phyloP scores from a whole-genome alignment of 306 rosid genomes.

The Casuarina cunninghamiana region DNA sequence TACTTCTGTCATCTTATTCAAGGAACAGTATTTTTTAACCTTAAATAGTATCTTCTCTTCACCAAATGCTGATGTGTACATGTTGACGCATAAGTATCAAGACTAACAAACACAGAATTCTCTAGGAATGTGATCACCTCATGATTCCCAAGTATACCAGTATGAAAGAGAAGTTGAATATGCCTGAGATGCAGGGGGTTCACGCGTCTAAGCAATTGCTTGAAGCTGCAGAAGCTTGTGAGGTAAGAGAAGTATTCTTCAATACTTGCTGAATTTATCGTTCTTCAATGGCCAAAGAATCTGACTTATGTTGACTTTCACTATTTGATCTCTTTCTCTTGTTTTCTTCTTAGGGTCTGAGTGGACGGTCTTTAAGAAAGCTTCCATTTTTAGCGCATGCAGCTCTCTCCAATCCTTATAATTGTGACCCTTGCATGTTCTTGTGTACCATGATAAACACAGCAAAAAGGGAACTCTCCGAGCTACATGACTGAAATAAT shows the following conservation, averaged over 20 bases:
- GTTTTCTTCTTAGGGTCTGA: constrained; percentile 61
- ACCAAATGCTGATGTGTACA: background rate
- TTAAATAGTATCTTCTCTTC: background rate
- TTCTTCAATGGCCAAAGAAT: constrained; percentile 5
- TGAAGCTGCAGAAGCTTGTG: constrained; percentile 87
- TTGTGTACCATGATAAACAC: constrained; percentile 73
- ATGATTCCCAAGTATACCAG: constrained; percentile 58
- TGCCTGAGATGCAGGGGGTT: constrained; percentile 40
- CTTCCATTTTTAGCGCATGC: constrained; percentile 92
- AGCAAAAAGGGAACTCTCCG: constrained; percentile 31
- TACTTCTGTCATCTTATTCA: constrained; percentile 22
- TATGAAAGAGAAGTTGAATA: constrained; percentile 57
- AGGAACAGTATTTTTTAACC: constrained; percentile 10
- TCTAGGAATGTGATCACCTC: constrained; percentile 50
- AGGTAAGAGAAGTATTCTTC: constrained; percentile 50
- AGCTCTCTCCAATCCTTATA: constrained; percentile 61
- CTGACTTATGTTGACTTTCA: background rate
- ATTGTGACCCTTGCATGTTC: constrained; percentile 69
- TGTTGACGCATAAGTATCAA: constrained; percentile 10
- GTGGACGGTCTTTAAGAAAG: constrained; percentile 90
- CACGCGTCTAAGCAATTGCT: constrained; percentile 58
- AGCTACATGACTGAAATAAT: too few relatives aligned
- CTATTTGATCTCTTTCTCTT: constrained; percentile 2
- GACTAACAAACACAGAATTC: constrained; percentile 33
- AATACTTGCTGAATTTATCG: constrained; percentile 16